Evolutionary conservation across 345 rosid genomes (phyloP).

Genomic region (Laguncularia racemosa): DNA sequence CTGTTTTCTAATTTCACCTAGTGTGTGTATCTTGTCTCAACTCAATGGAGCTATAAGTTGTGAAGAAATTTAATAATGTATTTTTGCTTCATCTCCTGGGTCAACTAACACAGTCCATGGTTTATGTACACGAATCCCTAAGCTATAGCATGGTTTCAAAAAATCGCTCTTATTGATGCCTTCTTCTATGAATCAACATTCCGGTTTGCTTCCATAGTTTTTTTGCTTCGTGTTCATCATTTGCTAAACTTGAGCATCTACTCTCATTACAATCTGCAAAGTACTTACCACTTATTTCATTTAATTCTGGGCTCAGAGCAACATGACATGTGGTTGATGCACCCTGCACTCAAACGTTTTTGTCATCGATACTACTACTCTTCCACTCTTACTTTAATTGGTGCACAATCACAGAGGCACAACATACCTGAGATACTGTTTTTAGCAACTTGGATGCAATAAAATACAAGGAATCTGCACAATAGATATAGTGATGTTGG

Average conservation of each 20-base stretch:
- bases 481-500: neutral
- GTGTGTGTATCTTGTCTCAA: no score
- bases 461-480: constrained; percentile 84
- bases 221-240: constrained; percentile 56
- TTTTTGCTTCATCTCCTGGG: neutral
- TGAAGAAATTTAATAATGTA: no score
- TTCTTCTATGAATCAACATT: constrained; percentile 37
- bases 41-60: no score
- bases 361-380: neutral
- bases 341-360: constrained; percentile 41
- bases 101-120: neutral
- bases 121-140: constrained; percentile 14
- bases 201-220: constrained; percentile 54
- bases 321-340: constrained; percentile 93
- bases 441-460: constrained; percentile 86
- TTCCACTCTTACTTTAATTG: constrained; percentile 1
- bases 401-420: neutral
- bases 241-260: constrained; percentile 61
- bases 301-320: constrained; percentile 59
- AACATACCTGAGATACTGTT: constrained; percentile 58
- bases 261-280: constrained; percentile 86
- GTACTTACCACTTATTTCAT: constrained; percentile 62
- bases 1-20: no score
- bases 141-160: neutral
- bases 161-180: constrained; percentile 12